Evolutionary conservation across 2,329 filamentous ascomycete genomes (phyloP), one percentile per base, ranked within the genome.

Genomic region (Xenoacremonium recifei): DNA sequence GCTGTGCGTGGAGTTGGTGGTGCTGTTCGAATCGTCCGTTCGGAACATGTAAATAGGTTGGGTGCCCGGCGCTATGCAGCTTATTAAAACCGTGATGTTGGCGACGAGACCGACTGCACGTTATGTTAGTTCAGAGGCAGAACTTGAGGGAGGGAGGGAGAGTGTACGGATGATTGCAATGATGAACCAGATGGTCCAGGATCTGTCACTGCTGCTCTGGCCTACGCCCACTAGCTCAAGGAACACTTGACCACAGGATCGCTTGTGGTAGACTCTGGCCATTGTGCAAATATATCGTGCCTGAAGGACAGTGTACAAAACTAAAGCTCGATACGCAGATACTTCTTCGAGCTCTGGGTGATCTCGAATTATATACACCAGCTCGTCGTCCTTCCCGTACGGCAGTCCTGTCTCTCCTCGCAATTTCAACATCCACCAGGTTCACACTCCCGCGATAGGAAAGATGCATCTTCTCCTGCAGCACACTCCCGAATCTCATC

Each of bases 11-110:
- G 41, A 21, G 23, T 49, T 47, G 3, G 47, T 31, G 3, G 41
- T 40, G 6, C 47, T 47, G 35, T 38, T n/a, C 37, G 49, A 19
- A 19, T 49, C 41, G 29, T 47, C 38, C 9, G 49, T 39, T 15
- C 49, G 44, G 41, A 51, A 51, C 4, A 51, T 31, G 29, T 51
- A 49, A 13, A 51, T 30, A n/a, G 39, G 20, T 29, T 44, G 38
- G 2, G 43, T 49, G 18, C 17, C 25, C n/a, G 44, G 21, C 9
- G 46, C 30, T 23, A 45, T 37, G 37, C 49, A 45, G 12, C 44
- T 38, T 4, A 51, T 15, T 13, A 49, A 35, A 19, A 49, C 42
- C 16, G 40, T 38, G 32, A 49, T 35, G 35, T 49, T 47, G 18
- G 44, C 39, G 16, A 47, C 35, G 27, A 47, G 39, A 16, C 49